Conservation (phyloP, 768 basidiomycete genomes). For the Phylloporus rhodoxanthus region DNA sequence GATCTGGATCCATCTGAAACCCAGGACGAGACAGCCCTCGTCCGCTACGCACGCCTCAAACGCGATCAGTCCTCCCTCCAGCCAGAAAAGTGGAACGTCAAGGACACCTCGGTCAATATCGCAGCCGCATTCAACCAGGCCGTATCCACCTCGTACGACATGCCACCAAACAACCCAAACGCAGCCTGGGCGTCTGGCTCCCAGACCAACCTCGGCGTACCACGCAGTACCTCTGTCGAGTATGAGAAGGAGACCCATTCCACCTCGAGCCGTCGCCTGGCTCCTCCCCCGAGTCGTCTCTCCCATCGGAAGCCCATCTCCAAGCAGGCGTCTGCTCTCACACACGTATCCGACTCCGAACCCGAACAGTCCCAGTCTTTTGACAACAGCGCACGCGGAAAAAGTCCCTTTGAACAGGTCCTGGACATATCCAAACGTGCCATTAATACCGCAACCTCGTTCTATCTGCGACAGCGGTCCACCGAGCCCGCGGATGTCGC, state of each 20-base stretch:
- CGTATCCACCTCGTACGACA: conserved; percentile 39
- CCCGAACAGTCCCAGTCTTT: conserved; percentile 37
- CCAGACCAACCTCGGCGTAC: conserved; percentile 42
- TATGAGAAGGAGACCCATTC: conserved; percentile 64
- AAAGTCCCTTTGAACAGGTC: conserved; percentile 63
- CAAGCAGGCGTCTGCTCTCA: conserved; percentile 45
- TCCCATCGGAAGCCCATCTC: conserved; percentile 44
- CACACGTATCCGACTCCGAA: conserved; percentile 65
- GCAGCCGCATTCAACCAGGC: conserved; percentile 78
- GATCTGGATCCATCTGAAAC: conserved; percentile 40
- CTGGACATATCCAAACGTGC: conserved; percentile 51
- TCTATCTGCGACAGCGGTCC: conserved; percentile 60
- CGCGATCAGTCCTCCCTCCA: conserved; percentile 38
- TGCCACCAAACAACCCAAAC: conserved; percentile 49
- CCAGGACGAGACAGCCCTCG: conserved; percentile 41
- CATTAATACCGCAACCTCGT: conserved; percentile 48
- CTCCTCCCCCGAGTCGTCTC: conserved; percentile 52
- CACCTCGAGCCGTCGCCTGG: conserved; percentile 51
- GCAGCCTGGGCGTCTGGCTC: conserved; percentile 61
- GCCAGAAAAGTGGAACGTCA: conserved; percentile 67
- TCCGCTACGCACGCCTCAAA: conserved; percentile 44
- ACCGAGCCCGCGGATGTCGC: conserved; percentile 44
- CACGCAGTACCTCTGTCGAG: conserved; percentile 75
- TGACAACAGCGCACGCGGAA: conserved; percentile 45
- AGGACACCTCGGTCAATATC: conserved; percentile 83